Base-by-base conservation (phyloP, 208 protist species). In the Vickermania spadyakhi region DNA sequence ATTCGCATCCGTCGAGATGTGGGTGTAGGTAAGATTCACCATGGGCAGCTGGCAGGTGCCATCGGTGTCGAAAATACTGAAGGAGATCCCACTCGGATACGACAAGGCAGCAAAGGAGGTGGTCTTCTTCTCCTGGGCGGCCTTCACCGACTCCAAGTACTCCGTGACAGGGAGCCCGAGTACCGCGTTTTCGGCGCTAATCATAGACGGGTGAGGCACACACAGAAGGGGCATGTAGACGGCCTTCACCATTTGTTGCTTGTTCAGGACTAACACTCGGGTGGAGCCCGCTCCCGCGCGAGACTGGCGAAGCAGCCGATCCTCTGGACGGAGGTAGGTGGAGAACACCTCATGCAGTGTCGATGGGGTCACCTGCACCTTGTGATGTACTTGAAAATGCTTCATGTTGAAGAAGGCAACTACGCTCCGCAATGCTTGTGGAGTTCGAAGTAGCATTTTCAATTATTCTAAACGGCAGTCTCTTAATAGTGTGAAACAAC, bases 361-460 rank as follows among this genome's bases (percentile, higher is more conserved):
- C 1, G 60, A 52, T 1, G 84, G 77, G 0, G 66, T 79, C 5
- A 94, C 45, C 0, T n/a, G 3, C n/a, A 70, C 57, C 60, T 81
- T 86, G 25, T 86, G 64, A 26, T 77, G 73, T 11, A 66, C 49
- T 28, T 79, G 79, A 45, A 94, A 94, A 56, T 73, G 73, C 54
- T 91, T 94, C 52, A 88, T 80, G 60, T 74, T 89, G 51, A 94
- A 94, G 31, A 81, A 73, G 7, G 87, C 87, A n/a, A 94, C 76
- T 2, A 81, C 73, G n/a, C 67, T 62, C 1, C 87, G 76, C 1
- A 21, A 2, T 2, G 23, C 22, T n/a, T n/a, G 2, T 3, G 7
- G 5, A 22, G 18, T 23, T 2, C 27, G 25, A 7, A 2, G 23
- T n/a, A 3, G 51, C 31, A 66, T 31, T 53, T 60, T 66, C 11